Evolutionary conservation across 179 eudicot species (phyloP).

Genomic region (Pouteria campechiana): DNA sequence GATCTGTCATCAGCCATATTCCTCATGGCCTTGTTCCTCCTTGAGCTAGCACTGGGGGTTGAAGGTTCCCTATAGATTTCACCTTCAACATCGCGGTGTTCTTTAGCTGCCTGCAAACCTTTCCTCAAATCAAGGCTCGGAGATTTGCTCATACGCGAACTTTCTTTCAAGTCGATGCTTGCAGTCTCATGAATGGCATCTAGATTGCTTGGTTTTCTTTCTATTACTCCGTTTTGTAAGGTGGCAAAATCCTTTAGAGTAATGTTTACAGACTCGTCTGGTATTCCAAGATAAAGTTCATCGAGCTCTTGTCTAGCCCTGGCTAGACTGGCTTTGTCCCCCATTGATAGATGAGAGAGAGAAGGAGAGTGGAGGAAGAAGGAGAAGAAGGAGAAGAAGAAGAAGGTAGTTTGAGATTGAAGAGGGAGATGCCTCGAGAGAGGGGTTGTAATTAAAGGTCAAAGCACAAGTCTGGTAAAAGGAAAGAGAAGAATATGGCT

Average conservation of each 20-base stretch:
- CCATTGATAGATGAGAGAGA: conserved; percentile 5
- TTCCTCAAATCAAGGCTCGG: conserved; percentile 32
- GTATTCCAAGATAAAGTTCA: conserved; percentile 24
- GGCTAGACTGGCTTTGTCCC: conserved; percentile 12
- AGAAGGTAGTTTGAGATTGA: too few relatives aligned
- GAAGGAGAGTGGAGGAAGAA: neutral
- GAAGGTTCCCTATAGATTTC: neutral
- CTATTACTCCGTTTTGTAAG: too few relatives aligned
- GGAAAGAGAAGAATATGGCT: too few relatives aligned
- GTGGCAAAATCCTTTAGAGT: conserved; percentile 30
- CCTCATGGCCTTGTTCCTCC: neutral
- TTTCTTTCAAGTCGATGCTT: too few relatives aligned
- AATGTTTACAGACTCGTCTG: conserved; percentile 32
- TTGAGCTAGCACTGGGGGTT: neutral
- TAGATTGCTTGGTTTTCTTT: too few relatives aligned
- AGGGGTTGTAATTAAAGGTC: too few relatives aligned
- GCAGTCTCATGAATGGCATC: too few relatives aligned
- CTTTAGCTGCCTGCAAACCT: conserved; percentile 8
- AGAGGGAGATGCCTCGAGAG: too few relatives aligned
- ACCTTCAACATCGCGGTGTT: neutral
- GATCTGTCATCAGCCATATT: conserved; percentile 5
- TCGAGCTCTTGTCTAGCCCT: conserved; percentile 34
- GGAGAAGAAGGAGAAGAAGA: neutral
- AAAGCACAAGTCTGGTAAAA: too few relatives aligned
- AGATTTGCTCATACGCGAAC: conserved; percentile 12